These are phyloP conservation scores for Blastosporella zonata DNA, from an alignment of 1,284 basidiomycete genomes.

Conservation along the genomic window DNA sequence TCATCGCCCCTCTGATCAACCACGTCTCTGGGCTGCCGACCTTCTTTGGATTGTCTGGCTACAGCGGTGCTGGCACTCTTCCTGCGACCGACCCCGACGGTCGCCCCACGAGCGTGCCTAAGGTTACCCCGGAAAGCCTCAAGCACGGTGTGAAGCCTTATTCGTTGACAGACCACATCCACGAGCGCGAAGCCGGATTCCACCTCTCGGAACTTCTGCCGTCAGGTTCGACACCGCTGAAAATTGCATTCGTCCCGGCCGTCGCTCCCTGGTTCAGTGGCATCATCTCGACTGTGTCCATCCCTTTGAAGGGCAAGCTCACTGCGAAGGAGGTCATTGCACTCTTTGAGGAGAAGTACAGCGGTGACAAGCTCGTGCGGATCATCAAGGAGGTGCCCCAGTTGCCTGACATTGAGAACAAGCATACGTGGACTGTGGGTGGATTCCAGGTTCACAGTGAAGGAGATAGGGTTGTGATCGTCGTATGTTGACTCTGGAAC, in stretches of 20 bases:
- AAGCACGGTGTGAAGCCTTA: conserved; percentile 82
- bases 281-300: conserved; percentile 84
- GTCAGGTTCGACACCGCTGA: conserved; percentile 36
- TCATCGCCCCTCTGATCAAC: conserved; percentile 85
- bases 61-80: conserved; percentile 92
- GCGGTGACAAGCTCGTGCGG: conserved; percentile 69
- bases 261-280: conserved; percentile 97
- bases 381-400: conserved; percentile 73
- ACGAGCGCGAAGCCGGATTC: conserved; percentile 89
- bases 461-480: conserved; percentile 88
- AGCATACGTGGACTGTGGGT: conserved; percentile 89
- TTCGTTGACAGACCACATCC: conserved; percentile 94
- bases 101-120: conserved; percentile 75
- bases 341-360: conserved; percentile 82
- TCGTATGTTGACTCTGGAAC: conserved; percentile 49
- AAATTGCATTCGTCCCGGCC: conserved; percentile 84
- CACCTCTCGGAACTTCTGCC: conserved; percentile 73
- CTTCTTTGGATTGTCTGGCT: conserved; percentile 92
- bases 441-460: conserved; percentile 92
- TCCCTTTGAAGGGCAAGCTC: conserved; percentile 68
- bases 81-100: conserved; percentile 64
- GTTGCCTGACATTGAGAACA: conserved; percentile 72
- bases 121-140: conserved; percentile 78
- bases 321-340: conserved; percentile 72
- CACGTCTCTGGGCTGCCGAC: conserved; percentile 76